Percentiles rank a stretch among this genome's conserved stretches.
phyloP scores from a whole-genome alignment of 768 basidiomycete genomes.

The Naganishia vaughanmartiniae region DNA sequence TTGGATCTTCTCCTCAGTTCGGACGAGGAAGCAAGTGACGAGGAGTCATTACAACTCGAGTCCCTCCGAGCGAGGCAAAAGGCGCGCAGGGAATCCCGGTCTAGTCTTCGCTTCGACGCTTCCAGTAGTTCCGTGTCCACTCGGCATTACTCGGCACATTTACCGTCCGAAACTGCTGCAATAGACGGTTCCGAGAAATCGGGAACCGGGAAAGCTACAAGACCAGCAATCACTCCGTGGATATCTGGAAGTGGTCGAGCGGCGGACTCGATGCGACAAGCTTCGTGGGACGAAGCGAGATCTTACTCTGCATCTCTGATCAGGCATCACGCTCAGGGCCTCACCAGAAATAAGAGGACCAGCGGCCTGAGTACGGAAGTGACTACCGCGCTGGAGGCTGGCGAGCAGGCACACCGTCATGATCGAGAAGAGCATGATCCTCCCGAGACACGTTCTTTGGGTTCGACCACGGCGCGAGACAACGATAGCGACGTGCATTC shows the following conservation, averaged over 20 bases:
- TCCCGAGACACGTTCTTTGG: neutral
- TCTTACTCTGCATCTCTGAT: slow-evolving; percentile 45
- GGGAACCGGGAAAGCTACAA: neutral
- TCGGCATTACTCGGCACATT: neutral
- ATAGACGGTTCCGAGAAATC: neutral
- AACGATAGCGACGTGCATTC: neutral
- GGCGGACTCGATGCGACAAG: slow-evolving; percentile 23
- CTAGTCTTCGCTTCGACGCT: neutral
- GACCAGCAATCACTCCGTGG: slow-evolving; percentile 20
- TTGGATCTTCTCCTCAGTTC: slow-evolving; percentile 43
- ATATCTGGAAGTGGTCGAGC: slow-evolving; percentile 16
- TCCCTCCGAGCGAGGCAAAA: slow-evolving; percentile 8
- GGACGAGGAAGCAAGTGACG: slow-evolving; percentile 34
- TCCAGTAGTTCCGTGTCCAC: neutral
- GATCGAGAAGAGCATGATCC: neutral
- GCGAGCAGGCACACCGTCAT: neutral
- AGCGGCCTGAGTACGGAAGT: slow-evolving; percentile 8
- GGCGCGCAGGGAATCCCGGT: slow-evolving; percentile 11
- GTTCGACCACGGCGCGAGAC: neutral
- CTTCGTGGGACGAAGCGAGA: slow-evolving; percentile 32
- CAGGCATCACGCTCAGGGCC: slow-evolving; percentile 40
- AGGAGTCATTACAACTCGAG: slow-evolving; percentile 19
- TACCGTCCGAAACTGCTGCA: too few species aligned
- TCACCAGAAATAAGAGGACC: slow-evolving; percentile 26
- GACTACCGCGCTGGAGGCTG: neutral